A percentile compares a stretch with the other conserved stretches of the same genome.
phyloP scores from a whole-genome alignment of 441 rosid genomes.

The Adansonia gregorii region DNA sequence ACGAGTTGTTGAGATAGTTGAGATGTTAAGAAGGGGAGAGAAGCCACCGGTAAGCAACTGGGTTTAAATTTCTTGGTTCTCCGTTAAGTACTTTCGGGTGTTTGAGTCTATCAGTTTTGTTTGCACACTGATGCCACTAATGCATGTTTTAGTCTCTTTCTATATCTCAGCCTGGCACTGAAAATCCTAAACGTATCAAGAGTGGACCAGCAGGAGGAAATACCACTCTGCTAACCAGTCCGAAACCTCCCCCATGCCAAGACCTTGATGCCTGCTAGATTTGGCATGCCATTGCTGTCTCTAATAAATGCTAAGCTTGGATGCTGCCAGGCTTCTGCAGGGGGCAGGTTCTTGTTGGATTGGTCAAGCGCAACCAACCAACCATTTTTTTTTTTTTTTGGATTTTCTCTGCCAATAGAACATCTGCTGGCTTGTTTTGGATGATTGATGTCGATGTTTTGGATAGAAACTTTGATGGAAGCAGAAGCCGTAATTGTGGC shows the following conservation, averaged over 20 bases:
- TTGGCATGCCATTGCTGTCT: conserved; percentile 31
- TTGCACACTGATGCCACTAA: conserved; percentile 4
- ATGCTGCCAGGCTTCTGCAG: conserved; percentile 30
- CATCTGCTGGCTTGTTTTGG: conserved; percentile 25
- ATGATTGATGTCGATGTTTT: conserved; percentile 2
- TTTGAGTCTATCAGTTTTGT: background rate
- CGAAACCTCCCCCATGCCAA: conserved; percentile 88
- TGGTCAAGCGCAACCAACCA: conserved; percentile 27
- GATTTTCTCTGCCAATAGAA: conserved; percentile 27
- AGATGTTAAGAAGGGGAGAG: conserved; percentile 85
- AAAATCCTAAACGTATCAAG: conserved; percentile 79
- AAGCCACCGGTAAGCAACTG: conserved; percentile 73
- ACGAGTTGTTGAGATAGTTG: conserved; percentile 90
- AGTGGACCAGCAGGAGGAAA: conserved; percentile 97
- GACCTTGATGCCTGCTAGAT: conserved; percentile 92
- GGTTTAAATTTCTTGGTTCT: background rate
- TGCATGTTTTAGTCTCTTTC: background rate
- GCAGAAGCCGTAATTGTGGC: background rate
- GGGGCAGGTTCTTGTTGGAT: conserved; percentile 32
- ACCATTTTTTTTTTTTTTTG: conserved; percentile 26
- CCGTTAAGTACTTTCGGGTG: background rate
- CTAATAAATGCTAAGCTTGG: conserved; percentile 53
- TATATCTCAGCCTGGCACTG: conserved; percentile 82
- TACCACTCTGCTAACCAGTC: conserved; percentile 73
- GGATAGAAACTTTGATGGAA: background rate